Percentiles rank a stretch among this genome's conserved stretches.
phyloP scores from a whole-genome alignment of 371 early-diverging fungal genomes.

The Blakeslea trispora region DNA sequence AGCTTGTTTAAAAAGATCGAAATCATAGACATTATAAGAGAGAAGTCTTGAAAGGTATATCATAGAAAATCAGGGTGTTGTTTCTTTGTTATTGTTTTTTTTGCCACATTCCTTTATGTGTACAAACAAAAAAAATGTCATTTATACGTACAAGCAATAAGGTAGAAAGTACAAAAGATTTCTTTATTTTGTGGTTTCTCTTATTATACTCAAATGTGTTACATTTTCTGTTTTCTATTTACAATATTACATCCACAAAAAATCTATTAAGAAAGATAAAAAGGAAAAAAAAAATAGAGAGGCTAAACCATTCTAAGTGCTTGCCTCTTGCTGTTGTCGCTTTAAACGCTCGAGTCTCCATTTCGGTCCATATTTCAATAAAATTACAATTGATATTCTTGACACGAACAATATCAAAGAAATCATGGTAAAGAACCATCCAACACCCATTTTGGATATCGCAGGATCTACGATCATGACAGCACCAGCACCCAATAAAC shows the following conservation, averaged over 20 bases:
- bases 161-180: too few species aligned
- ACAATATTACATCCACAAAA: background rate
- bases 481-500: conserved; percentile 38
- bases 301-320: too few species aligned
- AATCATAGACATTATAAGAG: too few species aligned
- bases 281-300: too few species aligned
- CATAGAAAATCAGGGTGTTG: too few species aligned
- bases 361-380: conserved; percentile 32
- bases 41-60: too few species aligned
- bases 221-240: background rate
- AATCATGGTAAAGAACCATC: conserved; percentile 39
- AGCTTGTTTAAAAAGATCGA: too few species aligned
- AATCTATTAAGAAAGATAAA: background rate
- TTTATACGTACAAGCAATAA: too few species aligned
- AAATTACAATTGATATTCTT: conserved; percentile 25
- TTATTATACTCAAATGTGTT: background rate
- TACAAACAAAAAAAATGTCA: too few species aligned
- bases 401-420: conserved; percentile 34
- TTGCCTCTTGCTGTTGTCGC: background rate
- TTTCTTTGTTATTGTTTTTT: too few species aligned
- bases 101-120: too few species aligned
- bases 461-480: conserved; percentile 34
- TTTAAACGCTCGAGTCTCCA: conserved; percentile 32
- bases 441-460: conserved; percentile 30
- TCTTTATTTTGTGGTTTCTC: background rate